Conservation (phyloP, 1,139 yeast species). For the Hyphopichia khmerensis region DNA sequence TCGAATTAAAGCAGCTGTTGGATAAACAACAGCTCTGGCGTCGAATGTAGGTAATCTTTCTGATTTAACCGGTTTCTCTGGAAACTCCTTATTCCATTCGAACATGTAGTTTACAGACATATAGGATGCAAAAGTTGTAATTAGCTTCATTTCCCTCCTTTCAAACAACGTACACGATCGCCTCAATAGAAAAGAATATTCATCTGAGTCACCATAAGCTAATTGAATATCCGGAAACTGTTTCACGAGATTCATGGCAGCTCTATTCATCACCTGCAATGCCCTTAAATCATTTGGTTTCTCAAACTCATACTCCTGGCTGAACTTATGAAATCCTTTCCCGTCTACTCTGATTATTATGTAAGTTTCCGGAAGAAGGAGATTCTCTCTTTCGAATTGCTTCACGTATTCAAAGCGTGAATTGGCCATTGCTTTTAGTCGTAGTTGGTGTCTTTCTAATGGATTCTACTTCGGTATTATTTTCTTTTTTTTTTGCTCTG, state of each 20-base stretch:
- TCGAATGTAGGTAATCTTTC: slow-evolving; percentile 80
- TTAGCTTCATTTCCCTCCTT: slow-evolving; percentile 75
- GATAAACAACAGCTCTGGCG: slow-evolving; percentile 86
- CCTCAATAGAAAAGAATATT: slow-evolving; percentile 76
- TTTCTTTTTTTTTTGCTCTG: neutral
- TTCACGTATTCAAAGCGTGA: slow-evolving; percentile 85
- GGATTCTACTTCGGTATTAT: no score
- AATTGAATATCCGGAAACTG: slow-evolving; percentile 68
- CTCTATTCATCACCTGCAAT: slow-evolving; percentile 71
- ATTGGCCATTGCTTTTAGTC: slow-evolving; percentile 70
- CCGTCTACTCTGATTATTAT: slow-evolving; percentile 90
- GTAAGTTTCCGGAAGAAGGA: slow-evolving; percentile 74
- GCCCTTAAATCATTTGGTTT: slow-evolving; percentile 90
- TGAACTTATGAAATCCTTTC: slow-evolving; percentile 86
- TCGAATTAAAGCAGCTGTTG: slow-evolving; percentile 55
- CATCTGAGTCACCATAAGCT: slow-evolving; percentile 96
- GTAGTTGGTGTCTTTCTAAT: no score
- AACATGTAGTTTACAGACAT: slow-evolving; percentile 75
- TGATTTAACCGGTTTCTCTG: slow-evolving; percentile 36
- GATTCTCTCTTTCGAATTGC: slow-evolving; percentile 71
- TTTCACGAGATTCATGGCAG: slow-evolving; percentile 67
- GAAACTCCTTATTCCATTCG: slow-evolving; percentile 64
- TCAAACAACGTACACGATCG: slow-evolving; percentile 68
- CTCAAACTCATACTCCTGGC: slow-evolving; percentile 65
- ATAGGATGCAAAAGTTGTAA: slow-evolving; percentile 77